Base-by-base conservation (phyloP, 495 filamentous ascomycete species). In the Terfezia boudieri region DNA sequence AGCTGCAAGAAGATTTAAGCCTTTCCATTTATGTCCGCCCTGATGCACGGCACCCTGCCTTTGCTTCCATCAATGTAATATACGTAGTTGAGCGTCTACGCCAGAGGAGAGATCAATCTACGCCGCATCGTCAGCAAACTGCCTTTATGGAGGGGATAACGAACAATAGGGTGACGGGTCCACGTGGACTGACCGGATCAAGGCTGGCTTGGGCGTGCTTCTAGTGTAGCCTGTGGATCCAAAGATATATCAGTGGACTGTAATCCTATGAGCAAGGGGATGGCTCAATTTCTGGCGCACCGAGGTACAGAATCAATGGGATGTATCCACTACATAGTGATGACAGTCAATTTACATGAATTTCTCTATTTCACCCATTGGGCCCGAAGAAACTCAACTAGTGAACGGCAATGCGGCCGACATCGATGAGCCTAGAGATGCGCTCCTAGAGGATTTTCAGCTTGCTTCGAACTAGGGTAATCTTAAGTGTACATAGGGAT, bases 281-380 rank as follows among this genome's bases (percentile, higher is more conserved):
- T 5, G 7, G 26, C 26, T 32, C 7, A 32, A 32, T 32, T 32
- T 4, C 48, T 46, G 53, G 57, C 77, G 61, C 80, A 94, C 86
- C 90, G 60, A 98, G 82, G 70, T 95, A 98, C 69, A 98, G 74
- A 67, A 98, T 92, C 70, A 98, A 71, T 66, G 90, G 90, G 50
- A 98, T 76, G 67, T 95, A 98, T 68, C 90, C 90, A 73, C 88
- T 94, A 62, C 59, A 43, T 11, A 32, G 20, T 52, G 4, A 7
- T 51, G 43, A 9, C 8, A 20, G 58, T 68, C 69, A 57, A 57
- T 14, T 32, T n/a, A 46, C n/a, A 64, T 52, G 53, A 46, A 35
- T 55, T 57, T 49, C 49, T 23, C 32, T 3, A 26, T 4, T 20
- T 7, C 0, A 1, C 1, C 26, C 7, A 1, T 1, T 32, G 26